phyloP scores from a whole-genome alignment of 2,329 filamentous ascomycete species.

The Diaporthe amygdali region DNA sequence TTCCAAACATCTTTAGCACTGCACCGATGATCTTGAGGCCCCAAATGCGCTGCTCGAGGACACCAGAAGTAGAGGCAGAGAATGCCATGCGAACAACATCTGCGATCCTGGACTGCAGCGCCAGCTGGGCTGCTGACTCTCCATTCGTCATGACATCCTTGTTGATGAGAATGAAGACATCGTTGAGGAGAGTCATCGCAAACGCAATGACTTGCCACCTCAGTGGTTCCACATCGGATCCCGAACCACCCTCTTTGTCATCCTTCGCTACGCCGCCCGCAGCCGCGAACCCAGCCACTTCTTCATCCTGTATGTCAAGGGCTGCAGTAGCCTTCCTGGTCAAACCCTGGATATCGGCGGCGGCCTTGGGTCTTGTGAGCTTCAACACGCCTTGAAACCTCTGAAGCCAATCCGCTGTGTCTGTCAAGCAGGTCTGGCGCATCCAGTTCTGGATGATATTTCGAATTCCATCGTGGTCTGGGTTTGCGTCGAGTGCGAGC shows the following conservation, averaged over 20 bases:
- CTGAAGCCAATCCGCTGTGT: conserved; percentile 86
- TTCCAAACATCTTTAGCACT: conserved; percentile 93
- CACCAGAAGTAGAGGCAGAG: conserved; percentile 92
- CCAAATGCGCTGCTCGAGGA: conserved; percentile 87
- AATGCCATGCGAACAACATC: conserved; percentile 98
- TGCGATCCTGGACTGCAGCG: conserved; percentile 81
- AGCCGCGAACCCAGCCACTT: conserved; percentile 93
- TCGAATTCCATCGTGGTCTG: conserved; percentile 78
- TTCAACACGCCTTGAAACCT: conserved; percentile 88
- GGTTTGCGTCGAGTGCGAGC: conserved; percentile 81
- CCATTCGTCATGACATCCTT: conserved; percentile 81
- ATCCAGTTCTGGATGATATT: conserved; percentile 94
- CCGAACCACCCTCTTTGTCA: conserved; percentile 54
- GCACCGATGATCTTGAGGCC: conserved; percentile 94
- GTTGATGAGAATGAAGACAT: conserved; percentile 78
- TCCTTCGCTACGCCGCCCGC: conserved; percentile 67
- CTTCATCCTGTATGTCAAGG: conserved; percentile 91
- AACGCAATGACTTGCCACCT: conserved; percentile 97
- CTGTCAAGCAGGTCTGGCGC: conserved; percentile 81
- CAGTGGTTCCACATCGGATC: conserved; percentile 80
- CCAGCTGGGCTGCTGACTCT: conserved; percentile 77
- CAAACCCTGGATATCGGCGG: conserved; percentile 53
- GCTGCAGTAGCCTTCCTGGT: conserved; percentile 55
- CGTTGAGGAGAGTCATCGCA: conserved; percentile 85
- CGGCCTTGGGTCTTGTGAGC: conserved; percentile 76